These are phyloP conservation scores for Eimeria acervulina DNA, from an alignment of 169 alveolate genomes.

Conservation along the genomic window DNA sequence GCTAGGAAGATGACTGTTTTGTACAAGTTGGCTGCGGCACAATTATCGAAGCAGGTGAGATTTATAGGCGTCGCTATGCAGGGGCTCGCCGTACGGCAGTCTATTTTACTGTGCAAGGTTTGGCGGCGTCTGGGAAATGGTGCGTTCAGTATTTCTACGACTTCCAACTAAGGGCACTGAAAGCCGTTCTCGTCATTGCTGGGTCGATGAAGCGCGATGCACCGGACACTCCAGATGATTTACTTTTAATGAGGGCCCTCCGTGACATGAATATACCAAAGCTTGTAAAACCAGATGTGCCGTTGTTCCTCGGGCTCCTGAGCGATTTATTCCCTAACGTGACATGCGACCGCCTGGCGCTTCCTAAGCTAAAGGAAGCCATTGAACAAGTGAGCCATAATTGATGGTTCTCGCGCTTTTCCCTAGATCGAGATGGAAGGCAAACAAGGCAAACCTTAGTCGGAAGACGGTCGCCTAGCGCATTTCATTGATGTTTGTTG, in stretches of 20 bases:
- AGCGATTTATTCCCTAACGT: slow-evolving; percentile 97
- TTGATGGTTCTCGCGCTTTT: not conserved
- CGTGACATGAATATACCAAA: slow-evolving; percentile 98
- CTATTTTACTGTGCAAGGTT: not conserved
- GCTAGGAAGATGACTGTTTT: slow-evolving; percentile 97
- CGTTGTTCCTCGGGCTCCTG: slow-evolving; percentile 92
- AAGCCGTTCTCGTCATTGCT: slow-evolving; percentile 97
- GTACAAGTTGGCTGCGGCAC: slow-evolving; percentile 93
- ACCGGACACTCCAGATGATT: slow-evolving; percentile 96
- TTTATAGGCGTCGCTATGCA: not conserved
- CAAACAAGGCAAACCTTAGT: not conserved
- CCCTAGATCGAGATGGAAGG: not conserved
- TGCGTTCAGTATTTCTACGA: slow-evolving; percentile 94
- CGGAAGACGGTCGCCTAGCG: not conserved
- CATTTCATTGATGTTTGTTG: not conserved
- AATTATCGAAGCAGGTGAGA: slow-evolving; percentile 95
- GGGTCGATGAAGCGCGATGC: slow-evolving; percentile 97
- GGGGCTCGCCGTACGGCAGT: not conserved
- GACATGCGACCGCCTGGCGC: slow-evolving; percentile 92
- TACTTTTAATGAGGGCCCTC: slow-evolving; percentile 97
- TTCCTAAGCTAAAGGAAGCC: slow-evolving; percentile 90
- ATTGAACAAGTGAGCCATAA: slow-evolving; percentile 58
- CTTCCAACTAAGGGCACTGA: slow-evolving; percentile 98
- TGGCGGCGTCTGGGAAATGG: no score
- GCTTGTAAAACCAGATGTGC: slow-evolving; percentile 94